These are phyloP conservation scores for Clitocybe nebularis DNA, from an alignment of 1,284 basidiomycete genomes.

Conservation along the genomic window DNA sequence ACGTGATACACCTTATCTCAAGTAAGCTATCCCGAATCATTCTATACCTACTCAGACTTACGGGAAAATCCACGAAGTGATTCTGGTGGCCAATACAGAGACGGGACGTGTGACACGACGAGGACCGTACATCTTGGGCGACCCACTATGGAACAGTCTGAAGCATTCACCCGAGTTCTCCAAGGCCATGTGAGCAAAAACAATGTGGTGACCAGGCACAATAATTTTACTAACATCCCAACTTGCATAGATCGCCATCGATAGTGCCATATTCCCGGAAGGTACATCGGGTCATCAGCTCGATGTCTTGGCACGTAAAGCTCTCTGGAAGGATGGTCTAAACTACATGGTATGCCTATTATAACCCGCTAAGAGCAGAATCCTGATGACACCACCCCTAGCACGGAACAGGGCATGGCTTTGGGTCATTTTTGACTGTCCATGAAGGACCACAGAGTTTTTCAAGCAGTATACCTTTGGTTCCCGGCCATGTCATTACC, in stretches of 20 bases:
- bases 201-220: conserved; percentile 5
- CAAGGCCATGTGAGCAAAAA: conserved; percentile 81
- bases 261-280: conserved; percentile 84
- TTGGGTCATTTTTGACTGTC: conserved; percentile 78
- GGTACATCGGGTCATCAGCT: conserved; percentile 80
- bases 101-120: conserved; percentile 93
- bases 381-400: no score
- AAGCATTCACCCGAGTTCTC: conserved; percentile 91
- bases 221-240: conserved; percentile 7
- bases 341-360: conserved; percentile 72
- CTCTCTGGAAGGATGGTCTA: conserved; percentile 85
- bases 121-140: conserved; percentile 88
- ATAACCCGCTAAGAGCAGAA: no score
- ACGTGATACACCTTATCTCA: conserved; percentile 81
- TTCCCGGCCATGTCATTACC: conserved; percentile 84
- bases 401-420: conserved; percentile 84
- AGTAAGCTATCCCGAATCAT: conserved; percentile 50
- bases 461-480: conserved; percentile 60
- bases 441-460: conserved; percentile 78
- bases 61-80: conserved; percentile 46
- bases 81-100: conserved; percentile 85
- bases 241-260: conserved; percentile 90
- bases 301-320: conserved; percentile 81
- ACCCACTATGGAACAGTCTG: conserved; percentile 76
- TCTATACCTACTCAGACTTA: conserved; percentile 7